Base-by-base conservation (phyloP, 371 early-diverging fungal species). In the Entomophthora muscae region DNA sequence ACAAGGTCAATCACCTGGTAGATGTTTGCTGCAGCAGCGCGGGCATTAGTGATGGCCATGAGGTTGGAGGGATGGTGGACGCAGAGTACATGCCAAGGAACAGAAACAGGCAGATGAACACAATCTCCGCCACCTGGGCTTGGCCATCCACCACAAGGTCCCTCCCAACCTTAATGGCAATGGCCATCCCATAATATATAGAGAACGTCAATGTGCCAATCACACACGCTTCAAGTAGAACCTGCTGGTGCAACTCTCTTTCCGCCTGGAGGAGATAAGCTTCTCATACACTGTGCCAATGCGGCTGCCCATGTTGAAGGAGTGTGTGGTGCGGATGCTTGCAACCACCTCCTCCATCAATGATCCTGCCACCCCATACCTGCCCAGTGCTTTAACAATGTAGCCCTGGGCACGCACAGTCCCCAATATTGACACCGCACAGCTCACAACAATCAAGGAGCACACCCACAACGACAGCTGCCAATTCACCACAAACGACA, bases 341-440 rank as follows among this genome's bases (percentile, higher is more conserved):
- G 88, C 73, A 61, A 96, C 76, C 0, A 83, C 88, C 72, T 96
- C 90, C 67, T 88, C 83, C 13, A 90, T 91, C 12, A 90, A 72
- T 12, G 82, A 79, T 52, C 91, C 90, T n/a, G 91, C 91, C 22
- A 71, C 71, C 1, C 32, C 31, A 59, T 59, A 59, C n/a, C n/a
- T n/a, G n/a, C n/a, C n/a, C n/a, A n/a, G n/a, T n/a, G n/a, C n/a
- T n/a, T n/a, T n/a, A n/a, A n/a, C n/a, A n/a, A n/a, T n/a, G n/a
- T n/a, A n/a, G n/a, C n/a, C n/a, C n/a, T n/a, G n/a, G n/a, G n/a
- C n/a, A n/a, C n/a, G n/a, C n/a, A n/a, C n/a, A n/a, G n/a, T n/a
- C n/a, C n/a, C n/a, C n/a, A n/a, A n/a, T n/a, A n/a, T n/a, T n/a
- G n/a, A n/a, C n/a, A n/a, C n/a, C n/a, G n/a, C n/a, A n/a, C n/a